Evolutionary conservation across 495 filamentous ascomycete genomes (phyloP).

Genomic region (Astrocystis sublimbata): DNA sequence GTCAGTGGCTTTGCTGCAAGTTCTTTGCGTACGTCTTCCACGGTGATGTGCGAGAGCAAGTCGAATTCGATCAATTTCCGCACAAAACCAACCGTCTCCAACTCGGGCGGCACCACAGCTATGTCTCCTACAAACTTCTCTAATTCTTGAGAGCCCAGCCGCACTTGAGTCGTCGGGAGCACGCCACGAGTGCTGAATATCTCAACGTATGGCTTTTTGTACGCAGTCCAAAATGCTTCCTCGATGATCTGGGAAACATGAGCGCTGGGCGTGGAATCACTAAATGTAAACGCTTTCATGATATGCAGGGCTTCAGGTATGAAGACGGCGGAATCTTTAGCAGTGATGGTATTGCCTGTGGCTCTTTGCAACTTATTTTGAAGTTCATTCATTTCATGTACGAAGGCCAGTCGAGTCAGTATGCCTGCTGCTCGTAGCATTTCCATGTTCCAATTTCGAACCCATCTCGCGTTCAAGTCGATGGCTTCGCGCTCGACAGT

Average conservation of each 20-base stretch:
- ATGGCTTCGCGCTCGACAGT: slow-evolving; percentile 98
- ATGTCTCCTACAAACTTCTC: slow-evolving; percentile 86
- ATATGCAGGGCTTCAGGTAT: slow-evolving; percentile 78
- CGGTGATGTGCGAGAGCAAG: slow-evolving; percentile 78
- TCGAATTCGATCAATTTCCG: slow-evolving; percentile 75
- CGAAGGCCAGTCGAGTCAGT: slow-evolving; percentile 82
- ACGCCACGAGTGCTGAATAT: slow-evolving; percentile 86
- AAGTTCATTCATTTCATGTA: slow-evolving; percentile 78
- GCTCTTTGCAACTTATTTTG: slow-evolving; percentile 55
- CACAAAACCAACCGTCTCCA: slow-evolving; percentile 70
- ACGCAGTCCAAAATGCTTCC: slow-evolving; percentile 92
- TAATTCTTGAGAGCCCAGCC: slow-evolving; percentile 76
- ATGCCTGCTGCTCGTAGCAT: slow-evolving; percentile 91
- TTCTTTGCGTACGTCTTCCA: slow-evolving; percentile 80
- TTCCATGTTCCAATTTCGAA: slow-evolving; percentile 94
- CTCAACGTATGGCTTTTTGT: slow-evolving; percentile 76
- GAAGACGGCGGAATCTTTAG: slow-evolving; percentile 60
- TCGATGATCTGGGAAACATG: slow-evolving; percentile 81
- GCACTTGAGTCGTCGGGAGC: slow-evolving; percentile 71
- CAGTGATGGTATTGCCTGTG: slow-evolving; percentile 42
- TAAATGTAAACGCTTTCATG: slow-evolving; percentile 79
- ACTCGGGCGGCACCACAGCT: slow-evolving; percentile 76
- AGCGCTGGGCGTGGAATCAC: slow-evolving; percentile 82
- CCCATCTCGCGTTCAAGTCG: slow-evolving; percentile 91
- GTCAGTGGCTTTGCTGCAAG: slow-evolving; percentile 74